Base-by-base conservation (phyloP, 331 rosid species). In the Telfairia occidentalis region DNA sequence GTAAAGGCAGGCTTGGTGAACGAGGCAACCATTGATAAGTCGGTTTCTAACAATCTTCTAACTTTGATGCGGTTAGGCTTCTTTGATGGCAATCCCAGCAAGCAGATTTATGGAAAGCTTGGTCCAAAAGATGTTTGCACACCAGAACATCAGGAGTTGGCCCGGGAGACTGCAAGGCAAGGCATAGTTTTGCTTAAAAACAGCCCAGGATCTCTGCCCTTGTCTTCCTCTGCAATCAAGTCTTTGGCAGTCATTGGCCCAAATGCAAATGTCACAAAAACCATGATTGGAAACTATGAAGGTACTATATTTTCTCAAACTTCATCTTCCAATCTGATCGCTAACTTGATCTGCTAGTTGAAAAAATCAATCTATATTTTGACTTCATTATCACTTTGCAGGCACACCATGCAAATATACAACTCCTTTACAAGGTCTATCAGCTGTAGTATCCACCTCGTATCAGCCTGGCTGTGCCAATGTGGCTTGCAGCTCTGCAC, bases 51-150 rank as follows among this genome's bases (percentile, higher is more conserved):
- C 85, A 95, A 90, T 74, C 85, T 92, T 12, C 93, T 89, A 12
- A 95, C 96, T 19, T 80, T 95, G 85, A 90, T 95, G 92, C 81
- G 99, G 64, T 87, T 95, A 76, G 99, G 99, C 58, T 95, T 95
- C 89, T 95, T 90, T 77, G 96, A 95, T 77, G 99, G 99, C 38
- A 89, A 89, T 72, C 99, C 99, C 13, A 88, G 88, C 80, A 83
- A 87, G 80, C 97, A 83, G 73, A 81, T 81, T 34, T 95, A 87
- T 50, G 99, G 99, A 48, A 79, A 85, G 9, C 91, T 92, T 42
- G 96, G 99, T 77, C 97, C 99, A 28, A 95, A 90, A 77, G 97
- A 95, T 65, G 97, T 92, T 37, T 95, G 99, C 84, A 95, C 96
- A 9, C 13, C 81, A 50, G 80, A 50, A 46, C 77, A 95, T 80